Percentiles rank a stretch among this genome's conserved stretches.
Conservation (phyloP, 805 yeast species). For the Candida saitoana region DNA sequence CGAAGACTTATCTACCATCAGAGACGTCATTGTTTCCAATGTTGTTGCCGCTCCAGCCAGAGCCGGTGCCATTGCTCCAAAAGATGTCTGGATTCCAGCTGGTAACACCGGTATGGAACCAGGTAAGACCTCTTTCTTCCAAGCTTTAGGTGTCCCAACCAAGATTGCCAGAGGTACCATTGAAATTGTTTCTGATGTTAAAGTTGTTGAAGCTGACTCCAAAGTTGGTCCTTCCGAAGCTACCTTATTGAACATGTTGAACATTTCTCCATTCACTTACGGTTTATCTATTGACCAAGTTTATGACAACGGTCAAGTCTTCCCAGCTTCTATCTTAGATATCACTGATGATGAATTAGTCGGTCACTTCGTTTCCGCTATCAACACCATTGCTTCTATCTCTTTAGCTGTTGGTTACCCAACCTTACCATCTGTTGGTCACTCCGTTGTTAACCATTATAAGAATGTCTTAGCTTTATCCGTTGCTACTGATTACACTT, state of each 20-base stretch:
- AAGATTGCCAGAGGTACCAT: conserved; percentile 99
- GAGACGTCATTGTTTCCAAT: conserved; percentile 84
- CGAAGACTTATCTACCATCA: conserved; percentile 84
- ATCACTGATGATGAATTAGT: conserved; percentile 97
- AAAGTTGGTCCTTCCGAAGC: conserved; percentile 99
- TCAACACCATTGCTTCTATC: conserved; percentile 89
- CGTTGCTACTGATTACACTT: conserved; percentile 97
- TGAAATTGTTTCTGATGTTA: conserved; percentile 96
- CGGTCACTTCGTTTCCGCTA: conserved; percentile 86
- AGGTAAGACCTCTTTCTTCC: conserved; percentile 99
- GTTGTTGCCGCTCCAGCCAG: conserved; percentile 99
- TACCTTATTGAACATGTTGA: conserved; percentile 95
- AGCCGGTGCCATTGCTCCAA: conserved; percentile 99
- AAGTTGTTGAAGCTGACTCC: conserved; percentile 81
- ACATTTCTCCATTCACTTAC: conserved; percentile 99
- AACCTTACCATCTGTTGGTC: conserved; percentile 98
- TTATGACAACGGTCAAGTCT: conserved; percentile 97
- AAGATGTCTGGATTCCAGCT: conserved; percentile 96
- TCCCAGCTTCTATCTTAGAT: conserved; percentile 95
- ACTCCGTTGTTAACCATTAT: conserved; percentile 98
- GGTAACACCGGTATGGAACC: conserved; percentile 99
- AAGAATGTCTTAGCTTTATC: conserved; percentile 97
- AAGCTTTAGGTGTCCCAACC: conserved; percentile 99
- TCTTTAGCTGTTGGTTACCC: conserved; percentile 99
- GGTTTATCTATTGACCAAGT: conserved; percentile 97